Conservation (phyloP, 306 rosid species). For the Malus asiatica region DNA sequence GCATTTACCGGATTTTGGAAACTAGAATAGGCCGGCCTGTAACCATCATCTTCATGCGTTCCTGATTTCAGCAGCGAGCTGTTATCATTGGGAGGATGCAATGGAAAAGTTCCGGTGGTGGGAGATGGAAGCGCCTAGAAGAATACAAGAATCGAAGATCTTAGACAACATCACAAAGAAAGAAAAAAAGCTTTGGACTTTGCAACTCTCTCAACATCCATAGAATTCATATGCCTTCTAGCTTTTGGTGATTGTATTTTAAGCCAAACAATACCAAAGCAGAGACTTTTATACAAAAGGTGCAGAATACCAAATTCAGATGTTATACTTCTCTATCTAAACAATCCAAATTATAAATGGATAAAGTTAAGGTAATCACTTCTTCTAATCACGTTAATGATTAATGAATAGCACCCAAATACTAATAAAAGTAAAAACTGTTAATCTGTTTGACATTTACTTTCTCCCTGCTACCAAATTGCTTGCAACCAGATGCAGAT, state of each 20-base stretch:
- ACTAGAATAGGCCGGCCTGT: constrained; percentile 18
- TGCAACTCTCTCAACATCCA: background rate
- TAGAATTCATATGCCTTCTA: background rate
- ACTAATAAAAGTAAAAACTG: background rate
- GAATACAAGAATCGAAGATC: background rate
- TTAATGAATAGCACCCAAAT: background rate
- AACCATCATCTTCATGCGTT: constrained; percentile 26
- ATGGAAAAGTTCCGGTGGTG: constrained; percentile 62
- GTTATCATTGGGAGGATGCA: constrained; percentile 25
- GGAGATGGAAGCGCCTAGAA: constrained; percentile 73
- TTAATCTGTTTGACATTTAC: background rate
- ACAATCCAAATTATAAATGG: background rate
- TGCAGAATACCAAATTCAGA: background rate
- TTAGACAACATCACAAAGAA: background rate
- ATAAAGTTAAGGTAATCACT: background rate
- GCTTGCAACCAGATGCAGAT: background rate
- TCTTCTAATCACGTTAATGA: background rate
- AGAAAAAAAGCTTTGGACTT: background rate
- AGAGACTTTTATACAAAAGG: background rate
- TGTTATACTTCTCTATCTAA: background rate
- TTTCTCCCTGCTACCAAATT: background rate
- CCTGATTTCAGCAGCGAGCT: constrained; percentile 18
- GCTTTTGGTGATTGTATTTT: background rate
- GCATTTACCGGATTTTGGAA: constrained; percentile 41
- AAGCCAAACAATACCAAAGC: background rate